Base-by-base conservation (phyloP, 768 basidiomycete genomes). In the Mycena albidolilacea region DNA sequence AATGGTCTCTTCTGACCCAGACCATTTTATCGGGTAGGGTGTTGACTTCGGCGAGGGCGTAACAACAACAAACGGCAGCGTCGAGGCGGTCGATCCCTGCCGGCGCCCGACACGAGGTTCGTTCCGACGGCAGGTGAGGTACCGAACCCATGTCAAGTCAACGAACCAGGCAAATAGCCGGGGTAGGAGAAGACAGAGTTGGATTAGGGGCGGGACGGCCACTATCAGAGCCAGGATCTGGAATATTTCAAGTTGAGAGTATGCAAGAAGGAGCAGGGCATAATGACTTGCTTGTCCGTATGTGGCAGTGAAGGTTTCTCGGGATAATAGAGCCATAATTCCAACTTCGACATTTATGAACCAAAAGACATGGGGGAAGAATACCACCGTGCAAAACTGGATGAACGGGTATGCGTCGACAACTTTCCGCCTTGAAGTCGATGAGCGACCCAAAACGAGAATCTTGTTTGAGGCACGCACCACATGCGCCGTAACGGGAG, bases 361-460 rank as follows among this genome's bases (percentile, higher is more conserved):
- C 74, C 70, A 72, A 11, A 74, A 43, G 43, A 23, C 39, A 59
- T 69, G 61, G 1, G 68, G 72, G 7, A 73, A 2, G 1, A 69
- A 17, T 7, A 63, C 43, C 3, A 65, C 66, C 5, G 69, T 70
- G 60, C 44, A 70, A 43, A 74, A 70, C 19, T 71, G 74, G 15
- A 75, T 52, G 59, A 72, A 72, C 6, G 74, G 74, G 23, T 75
- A 75, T 7, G 38, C 38, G 1, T 75, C 52, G 8, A 71, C 74
- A 11, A 69, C 62, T 23, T 69, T 68, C 12, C 70, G 66, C 74
- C 73, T 74, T 39, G 19, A 7, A 44, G 7, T 61, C 2, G 23
- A 17, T 60, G 39, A 68, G 59, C 43, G 11, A 37, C 6, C 11
- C 12, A 43, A 14, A 39, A 12, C 5, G 7, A 30, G 11, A 54